A percentile compares a stretch with the other conserved stretches of the same genome.
These are phyloP conservation scores for Mycosphaerelloides madeirae DNA, from an alignment of 2,329 filamentous ascomycete species.

Conservation along the genomic window DNA sequence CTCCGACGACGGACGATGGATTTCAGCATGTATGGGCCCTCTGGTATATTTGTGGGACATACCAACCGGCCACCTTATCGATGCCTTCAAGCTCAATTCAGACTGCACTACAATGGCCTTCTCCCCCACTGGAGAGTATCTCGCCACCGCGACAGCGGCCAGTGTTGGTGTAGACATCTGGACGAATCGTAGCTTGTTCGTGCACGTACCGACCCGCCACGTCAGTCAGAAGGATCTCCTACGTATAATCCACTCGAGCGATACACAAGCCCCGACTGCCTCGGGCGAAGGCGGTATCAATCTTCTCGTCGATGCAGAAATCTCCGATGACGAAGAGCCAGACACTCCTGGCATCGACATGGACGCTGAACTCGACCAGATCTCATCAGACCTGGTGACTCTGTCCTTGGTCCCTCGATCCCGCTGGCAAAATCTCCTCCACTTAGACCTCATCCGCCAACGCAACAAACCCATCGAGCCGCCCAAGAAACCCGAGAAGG, in stretches of 20 bases:
- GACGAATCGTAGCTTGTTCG: conserved; percentile 91
- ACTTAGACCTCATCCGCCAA: conserved; percentile 83
- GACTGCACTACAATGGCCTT: conserved; percentile 82
- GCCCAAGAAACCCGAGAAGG: conserved; percentile 86
- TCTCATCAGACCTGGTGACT: conserved; percentile 78
- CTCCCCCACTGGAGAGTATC: conserved; percentile 83
- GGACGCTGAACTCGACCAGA: conserved; percentile 38
- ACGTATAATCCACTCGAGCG: conserved; percentile 44
- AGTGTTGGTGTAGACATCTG: conserved; percentile 87
- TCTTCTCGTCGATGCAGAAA: conserved; percentile 71
- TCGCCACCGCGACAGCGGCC: conserved; percentile 82
- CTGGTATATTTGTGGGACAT: conserved; percentile 86
- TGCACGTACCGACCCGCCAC: conserved; percentile 77
- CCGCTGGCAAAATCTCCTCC: conserved; percentile 88
- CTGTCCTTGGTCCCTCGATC: conserved; percentile 84
- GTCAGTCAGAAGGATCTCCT: conserved; percentile 72
- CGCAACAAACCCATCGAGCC: conserved; percentile 92
- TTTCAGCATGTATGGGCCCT: conserved; percentile 81
- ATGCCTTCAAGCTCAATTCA: conserved; percentile 75
- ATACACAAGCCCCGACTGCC: conserved; percentile 54
- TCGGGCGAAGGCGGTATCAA: conserved; percentile 78
- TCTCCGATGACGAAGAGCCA: conserved; percentile 48
- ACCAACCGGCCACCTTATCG: conserved; percentile 90
- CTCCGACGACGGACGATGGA: conserved; percentile 89
- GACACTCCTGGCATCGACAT: conserved; percentile 51